Evolutionary conservation across 805 yeast species (phyloP), one percentile per base, ranked within the genome.

Genomic region (Candida yuanshanica): DNA sequence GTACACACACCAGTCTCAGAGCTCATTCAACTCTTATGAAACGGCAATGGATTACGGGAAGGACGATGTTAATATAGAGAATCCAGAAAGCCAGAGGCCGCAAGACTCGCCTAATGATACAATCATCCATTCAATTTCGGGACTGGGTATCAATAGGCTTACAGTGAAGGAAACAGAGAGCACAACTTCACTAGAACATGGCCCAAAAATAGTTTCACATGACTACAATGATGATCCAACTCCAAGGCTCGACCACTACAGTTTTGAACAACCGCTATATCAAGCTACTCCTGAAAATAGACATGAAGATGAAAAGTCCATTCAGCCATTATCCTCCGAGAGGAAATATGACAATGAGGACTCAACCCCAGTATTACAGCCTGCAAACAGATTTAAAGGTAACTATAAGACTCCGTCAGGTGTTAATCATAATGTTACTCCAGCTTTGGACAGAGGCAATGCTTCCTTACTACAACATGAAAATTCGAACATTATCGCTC

Each of bases 31-130:
- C 4, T 46, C 60, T 1, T 55, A 41, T 34, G 46, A 37, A 23
- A 55, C 60, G 4, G 60, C 60, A 2, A 43, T 38, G 42, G 57
- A 52, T 17, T 35, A 23, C 34, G 33, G n/a, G n/a, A n/a, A 27
- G 29, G 22, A 35, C n/a, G 29, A 17, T 13, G 17, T 32, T 13
- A 32, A 32, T n/a, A 12, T 16, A 17, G 23, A 31, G 12, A 12
- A 14, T 9, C 25, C 20, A 2, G 20, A 31, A 4, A 11, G 14
- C 34, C 31, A 27, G 16, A 18, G 16, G 7, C 7, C 22, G 8
- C 20, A 31, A 17, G 9, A n/a, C 18, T 18, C 22, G 11, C 34
- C 34, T 3, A 21, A 31, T 11, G 14, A 31, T n/a, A 31, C 34
- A 7, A 31, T 31, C 6, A 7, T 25, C 5, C 4, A 4, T 25